Evolutionary conservation across 495 filamentous ascomycete species (phyloP), one percentile per base, ranked within the genome.

Genomic region (Lepraria neglecta): DNA sequence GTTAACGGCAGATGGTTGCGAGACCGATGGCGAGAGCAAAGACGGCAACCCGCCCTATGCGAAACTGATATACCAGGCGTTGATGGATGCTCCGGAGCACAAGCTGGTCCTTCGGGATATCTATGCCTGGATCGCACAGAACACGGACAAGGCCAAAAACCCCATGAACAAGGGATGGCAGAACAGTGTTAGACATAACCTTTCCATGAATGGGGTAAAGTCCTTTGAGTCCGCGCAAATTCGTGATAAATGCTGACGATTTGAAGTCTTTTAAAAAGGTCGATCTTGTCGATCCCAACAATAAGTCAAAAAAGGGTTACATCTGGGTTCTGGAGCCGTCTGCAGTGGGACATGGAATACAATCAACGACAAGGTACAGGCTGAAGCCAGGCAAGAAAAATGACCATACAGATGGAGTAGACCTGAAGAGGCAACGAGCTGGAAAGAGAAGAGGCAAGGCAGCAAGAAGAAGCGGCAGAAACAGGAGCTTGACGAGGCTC

Each of bases 131-230:
- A 95, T 97, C 68, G 79, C 82, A 28, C 77, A 86, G 21, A 87
- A 96, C 65, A 96, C 90, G 1, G 80, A 82, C 56, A 95, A 92
- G 68, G 84, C 81, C 2, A 86, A 77, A 50, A 79, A 79, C 43
- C 75, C 79, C 17, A 76, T 68, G n/a, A 78, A 74, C 31, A 89
- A 86, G 67, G 95, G 92, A 4, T 97, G 95, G 94, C 88, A 94
- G 73, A 97, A 97, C 74, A 96, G 91, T 72, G 94, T 98, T 58
- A 84, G 94, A 7, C 94, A 98, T 68, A 98, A 98, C 67, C 76
- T 98, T 0, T 96, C 91, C 14, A 98, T 98, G 94, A 98, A 98
- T 68, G 80, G 78, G 45, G 94, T 97, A 81, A 72, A 89, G 30
- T 35, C 59, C 51, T 31, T 24, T 38, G 31, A 27, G 1, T 38